Conservation (phyloP, 495 filamentous ascomycete genomes). For the Podospora pseudopauciseta region DNA sequence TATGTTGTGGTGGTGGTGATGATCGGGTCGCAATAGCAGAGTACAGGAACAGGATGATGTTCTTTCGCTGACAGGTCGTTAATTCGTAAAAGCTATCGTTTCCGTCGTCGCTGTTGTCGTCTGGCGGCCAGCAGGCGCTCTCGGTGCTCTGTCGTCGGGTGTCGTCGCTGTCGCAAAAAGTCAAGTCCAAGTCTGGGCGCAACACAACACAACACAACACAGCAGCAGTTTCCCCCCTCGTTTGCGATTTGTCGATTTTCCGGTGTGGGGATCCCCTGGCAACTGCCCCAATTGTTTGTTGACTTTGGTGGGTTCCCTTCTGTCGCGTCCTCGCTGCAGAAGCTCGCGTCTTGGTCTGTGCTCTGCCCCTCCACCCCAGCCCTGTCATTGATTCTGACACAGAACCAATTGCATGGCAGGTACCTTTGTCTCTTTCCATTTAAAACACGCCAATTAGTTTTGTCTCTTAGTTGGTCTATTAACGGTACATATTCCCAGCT, state of each 20-base stretch:
- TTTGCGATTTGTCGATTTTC: conserved; percentile 16
- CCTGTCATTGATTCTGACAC: neutral
- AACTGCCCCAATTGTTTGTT: conserved; percentile 45
- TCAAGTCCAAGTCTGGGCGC: neutral
- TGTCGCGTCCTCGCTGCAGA: conserved; percentile 15
- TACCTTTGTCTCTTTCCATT: neutral
- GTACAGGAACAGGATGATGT: neutral
- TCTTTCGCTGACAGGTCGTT: neutral
- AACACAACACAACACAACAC: neutral
- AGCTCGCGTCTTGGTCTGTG: conserved; percentile 28
- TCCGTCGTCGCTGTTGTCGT: conserved; percentile 8
- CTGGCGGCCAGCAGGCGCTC: conserved; percentile 17
- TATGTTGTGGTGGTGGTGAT: conserved; percentile 8
- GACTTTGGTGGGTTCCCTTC: conserved; percentile 22
- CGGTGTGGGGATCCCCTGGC: conserved; percentile 34
- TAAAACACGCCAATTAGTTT: conserved; percentile 10
- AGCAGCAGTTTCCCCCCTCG: conserved; percentile 5
- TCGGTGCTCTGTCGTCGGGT: conserved; percentile 4
- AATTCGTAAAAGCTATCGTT: neutral
- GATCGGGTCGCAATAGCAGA: neutral
- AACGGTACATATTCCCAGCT: neutral
- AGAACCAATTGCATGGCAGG: neutral
- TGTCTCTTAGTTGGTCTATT: neutral
- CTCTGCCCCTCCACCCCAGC: conserved; percentile 23
- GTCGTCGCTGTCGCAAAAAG: conserved; percentile 20